Base-by-base conservation (phyloP, 2,329 filamentous ascomycete genomes). In the Aspergillus clavatus region DNA sequence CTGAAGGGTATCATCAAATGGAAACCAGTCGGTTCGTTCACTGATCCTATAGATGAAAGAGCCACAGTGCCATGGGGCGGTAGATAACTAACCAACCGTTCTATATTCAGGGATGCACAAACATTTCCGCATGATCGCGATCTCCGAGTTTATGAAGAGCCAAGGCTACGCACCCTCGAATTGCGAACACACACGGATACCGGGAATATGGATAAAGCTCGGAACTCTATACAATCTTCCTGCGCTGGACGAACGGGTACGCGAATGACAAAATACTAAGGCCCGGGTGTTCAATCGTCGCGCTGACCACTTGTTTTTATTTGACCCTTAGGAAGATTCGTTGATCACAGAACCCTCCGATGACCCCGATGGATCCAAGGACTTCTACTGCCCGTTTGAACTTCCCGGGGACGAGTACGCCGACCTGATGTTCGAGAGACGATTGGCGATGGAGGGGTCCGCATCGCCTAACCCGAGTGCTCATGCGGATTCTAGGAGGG, bases 1-100 rank as follows among this genome's bases (percentile, higher is more conserved):
- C 89, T 95, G 72, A 96, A 96, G 65, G 89, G 84, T 42, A 85
- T 97, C 55, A 90, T 97, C 53, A 80, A 84, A 62, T 95, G 87
- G 86, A 98, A 98, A 65, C 93, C 93, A n/a, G 91, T 91, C 31
- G 91, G 89, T 88, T 63, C 54, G 69, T 66, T 47, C 16, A 14
- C 18, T 28, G 6, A 21, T 35, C 4, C 18, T 45, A n/a, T 35
- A 8, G n/a, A 23, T 19, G 19, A n/a, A 18, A n/a, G 29, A 10
- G 4, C 3, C 6, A 14, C 19, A 36, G n/a, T 22, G 43, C 22
- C 24, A 14, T 10, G 3, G 7, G 21, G 24, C 12, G 16, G 4
- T 14, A 43, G 14, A 12, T 19, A 39, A 31, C 48, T 46, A 26
- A 53, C 18, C 21, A 14, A 39, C 12, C 31, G 36, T 40, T 26